Evolutionary conservation across 2,329 filamentous ascomycete species (phyloP).

Genomic region (Pseudocercospora eumusae): DNA sequence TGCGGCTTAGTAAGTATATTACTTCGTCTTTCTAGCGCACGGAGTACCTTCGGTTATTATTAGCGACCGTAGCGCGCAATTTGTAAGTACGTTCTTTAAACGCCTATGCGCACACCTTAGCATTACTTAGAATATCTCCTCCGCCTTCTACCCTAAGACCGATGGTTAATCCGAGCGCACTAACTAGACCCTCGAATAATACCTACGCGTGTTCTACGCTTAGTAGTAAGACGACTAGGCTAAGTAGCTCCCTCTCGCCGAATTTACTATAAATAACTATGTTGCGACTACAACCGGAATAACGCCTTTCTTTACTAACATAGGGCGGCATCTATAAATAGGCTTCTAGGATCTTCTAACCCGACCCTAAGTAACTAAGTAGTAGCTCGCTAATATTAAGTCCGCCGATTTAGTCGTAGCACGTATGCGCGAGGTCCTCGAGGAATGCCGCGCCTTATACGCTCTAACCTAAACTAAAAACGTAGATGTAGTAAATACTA

Average conservation of each 20-base stretch:
- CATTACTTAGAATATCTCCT: background rate
- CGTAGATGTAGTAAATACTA: background rate
- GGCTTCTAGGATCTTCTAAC: background rate
- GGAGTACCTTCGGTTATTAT: background rate
- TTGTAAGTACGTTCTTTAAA: background rate
- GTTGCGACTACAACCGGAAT: background rate
- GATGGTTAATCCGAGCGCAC: background rate
- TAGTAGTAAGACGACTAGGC: conserved; percentile 9
- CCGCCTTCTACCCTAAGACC: background rate
- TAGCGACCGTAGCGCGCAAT: background rate
- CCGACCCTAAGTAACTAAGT: background rate
- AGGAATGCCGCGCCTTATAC: background rate
- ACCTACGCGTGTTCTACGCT: background rate
- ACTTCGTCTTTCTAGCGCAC: background rate
- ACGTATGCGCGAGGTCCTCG: background rate
- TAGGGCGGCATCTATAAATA: background rate
- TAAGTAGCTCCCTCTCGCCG: background rate
- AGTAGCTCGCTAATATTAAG: background rate
- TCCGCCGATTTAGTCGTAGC: background rate
- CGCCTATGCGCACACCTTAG: background rate
- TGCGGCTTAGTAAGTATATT: background rate
- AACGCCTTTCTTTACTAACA: conserved; percentile 9
- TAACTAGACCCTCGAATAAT: background rate
- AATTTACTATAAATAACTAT: conserved; percentile 13
- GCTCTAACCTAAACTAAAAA: background rate